A percentile compares a stretch with the other conserved stretches of the same genome.
Evolutionary conservation across 441 rosid genomes (phyloP).

Genomic region (Erodium trifolium): DNA sequence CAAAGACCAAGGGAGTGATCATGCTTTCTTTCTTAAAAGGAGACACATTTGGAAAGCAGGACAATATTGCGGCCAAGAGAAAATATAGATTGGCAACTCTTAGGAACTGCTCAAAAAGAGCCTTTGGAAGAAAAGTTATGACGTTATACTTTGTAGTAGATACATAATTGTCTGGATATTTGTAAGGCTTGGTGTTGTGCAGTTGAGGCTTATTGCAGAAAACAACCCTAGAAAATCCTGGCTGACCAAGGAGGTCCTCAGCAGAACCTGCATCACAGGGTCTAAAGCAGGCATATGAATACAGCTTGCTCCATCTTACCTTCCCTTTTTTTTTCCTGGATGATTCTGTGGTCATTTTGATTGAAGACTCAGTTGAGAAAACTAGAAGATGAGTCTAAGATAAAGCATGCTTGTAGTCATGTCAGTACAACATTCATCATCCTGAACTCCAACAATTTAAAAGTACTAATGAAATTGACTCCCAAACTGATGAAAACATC

Average conservation of each 20-base stretch:
- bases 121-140: slow-evolving; percentile 71
- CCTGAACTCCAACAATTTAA: not conserved
- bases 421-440: not conserved
- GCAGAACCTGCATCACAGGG: slow-evolving; percentile 22
- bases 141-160: slow-evolving; percentile 74
- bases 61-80: slow-evolving; percentile 63
- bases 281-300: slow-evolving; percentile 42
- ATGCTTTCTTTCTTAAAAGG: slow-evolving; percentile 72
- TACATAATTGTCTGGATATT: slow-evolving; percentile 56
- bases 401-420: not conserved
- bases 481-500: slow-evolving; percentile 7
- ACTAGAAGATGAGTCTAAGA: not conserved
- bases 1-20: slow-evolving; percentile 69
- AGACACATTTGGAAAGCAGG: slow-evolving; percentile 59
- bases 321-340: slow-evolving; percentile 26
- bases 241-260: slow-evolving; percentile 34
- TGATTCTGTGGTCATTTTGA: slow-evolving; percentile 19
- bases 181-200: slow-evolving; percentile 44
- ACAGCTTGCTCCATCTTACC: slow-evolving; percentile 46
- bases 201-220: slow-evolving; percentile 67
- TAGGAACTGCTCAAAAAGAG: slow-evolving; percentile 90
- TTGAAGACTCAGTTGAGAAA: not conserved
- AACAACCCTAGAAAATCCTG: slow-evolving; percentile 84
- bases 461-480: not conserved
- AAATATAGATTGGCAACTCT: slow-evolving; percentile 88